Percentiles rank a stretch among this genome's conserved stretches.
These are phyloP conservation scores for Coccomyxa sp. DNA, from an alignment of 139 green algal species.

Conservation along the genomic window DNA sequence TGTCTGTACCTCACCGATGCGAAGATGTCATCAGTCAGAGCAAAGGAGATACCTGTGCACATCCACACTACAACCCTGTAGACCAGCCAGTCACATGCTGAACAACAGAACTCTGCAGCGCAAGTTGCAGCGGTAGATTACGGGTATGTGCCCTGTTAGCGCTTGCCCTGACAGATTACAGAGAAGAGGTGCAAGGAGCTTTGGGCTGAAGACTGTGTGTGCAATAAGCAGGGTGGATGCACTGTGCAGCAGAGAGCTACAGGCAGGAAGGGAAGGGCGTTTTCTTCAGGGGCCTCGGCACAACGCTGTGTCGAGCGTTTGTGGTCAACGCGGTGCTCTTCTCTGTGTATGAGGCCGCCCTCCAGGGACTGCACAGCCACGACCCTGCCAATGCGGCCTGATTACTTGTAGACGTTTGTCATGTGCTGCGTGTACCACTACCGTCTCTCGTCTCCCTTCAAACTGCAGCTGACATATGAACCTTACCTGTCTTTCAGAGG, in stretches of 20 bases:
- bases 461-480: no score
- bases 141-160: background rate
- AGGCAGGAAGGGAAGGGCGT: slow-evolving; percentile 32
- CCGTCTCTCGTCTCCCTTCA: no score
- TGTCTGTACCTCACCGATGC: no score
- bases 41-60: no score
- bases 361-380: background rate
- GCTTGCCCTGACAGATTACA: background rate
- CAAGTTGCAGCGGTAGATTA: background rate
- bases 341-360: slow-evolving; percentile 27
- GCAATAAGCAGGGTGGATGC: slow-evolving; percentile 20
- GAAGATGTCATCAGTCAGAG: no score
- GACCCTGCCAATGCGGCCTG: background rate
- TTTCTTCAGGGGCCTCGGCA: slow-evolving; percentile 44
- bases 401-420: no score
- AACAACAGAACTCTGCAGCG: no score
- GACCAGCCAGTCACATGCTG: no score
- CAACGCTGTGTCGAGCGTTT: slow-evolving; percentile 57
- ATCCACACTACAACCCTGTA: no score
- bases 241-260: slow-evolving; percentile 30
- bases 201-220: background rate
- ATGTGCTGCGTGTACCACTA: no score
- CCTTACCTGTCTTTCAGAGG: no score
- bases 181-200: background rate
- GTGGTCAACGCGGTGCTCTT: slow-evolving; percentile 50